Conservation (phyloP, 2,329 filamentous ascomycete genomes). For the Ceratocystis papillata region DNA sequence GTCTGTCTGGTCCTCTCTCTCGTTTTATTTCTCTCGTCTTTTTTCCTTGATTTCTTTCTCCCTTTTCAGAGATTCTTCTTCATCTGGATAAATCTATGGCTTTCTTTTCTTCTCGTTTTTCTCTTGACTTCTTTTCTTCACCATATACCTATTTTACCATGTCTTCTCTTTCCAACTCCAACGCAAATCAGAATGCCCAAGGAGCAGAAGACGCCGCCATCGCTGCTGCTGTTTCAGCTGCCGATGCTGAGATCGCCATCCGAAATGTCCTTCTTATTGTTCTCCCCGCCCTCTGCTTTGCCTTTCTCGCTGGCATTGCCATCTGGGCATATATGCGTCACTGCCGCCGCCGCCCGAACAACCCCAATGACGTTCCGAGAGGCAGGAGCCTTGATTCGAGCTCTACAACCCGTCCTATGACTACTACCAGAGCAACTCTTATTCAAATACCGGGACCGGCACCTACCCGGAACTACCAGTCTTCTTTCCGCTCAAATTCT, state of each 20-base stretch:
- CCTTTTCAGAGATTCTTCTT: too few species aligned
- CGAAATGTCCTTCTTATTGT: conserved; percentile 10
- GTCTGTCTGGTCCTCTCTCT: too few species aligned
- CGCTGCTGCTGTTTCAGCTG: background rate
- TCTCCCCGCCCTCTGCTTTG: conserved; percentile 5
- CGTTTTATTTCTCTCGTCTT: background rate
- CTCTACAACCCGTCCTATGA: background rate
- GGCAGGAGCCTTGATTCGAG: background rate
- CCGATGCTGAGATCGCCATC: conserved; percentile 10
- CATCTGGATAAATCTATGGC: background rate
- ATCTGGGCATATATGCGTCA: conserved; percentile 7
- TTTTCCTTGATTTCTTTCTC: background rate
- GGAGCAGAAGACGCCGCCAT: background rate
- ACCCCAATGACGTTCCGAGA: background rate
- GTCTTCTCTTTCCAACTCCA: background rate
- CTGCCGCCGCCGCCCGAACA: background rate
- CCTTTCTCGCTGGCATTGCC: background rate
- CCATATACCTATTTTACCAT: background rate
- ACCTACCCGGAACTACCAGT: background rate
- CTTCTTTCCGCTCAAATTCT: background rate
- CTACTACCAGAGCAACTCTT: background rate
- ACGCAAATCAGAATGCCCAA: background rate
- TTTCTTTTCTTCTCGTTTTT: background rate
- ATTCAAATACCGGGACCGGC: background rate
- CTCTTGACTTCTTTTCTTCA: background rate